Evolutionary conservation across 1,284 basidiomycete species (phyloP).

Genomic region (Tilletia horrida): DNA sequence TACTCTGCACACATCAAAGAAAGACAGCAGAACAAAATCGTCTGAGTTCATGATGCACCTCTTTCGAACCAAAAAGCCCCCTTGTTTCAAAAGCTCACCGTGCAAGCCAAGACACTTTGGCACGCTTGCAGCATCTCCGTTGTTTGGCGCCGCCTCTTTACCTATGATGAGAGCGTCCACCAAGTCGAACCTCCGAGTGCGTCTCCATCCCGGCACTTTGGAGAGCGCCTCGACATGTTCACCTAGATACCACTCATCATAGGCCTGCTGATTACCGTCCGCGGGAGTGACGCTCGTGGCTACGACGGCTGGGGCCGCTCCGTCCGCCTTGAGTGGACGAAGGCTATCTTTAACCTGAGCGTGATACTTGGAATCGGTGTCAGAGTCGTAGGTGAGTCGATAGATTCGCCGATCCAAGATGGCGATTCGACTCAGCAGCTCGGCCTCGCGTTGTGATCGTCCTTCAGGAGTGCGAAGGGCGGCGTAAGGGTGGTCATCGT

Average conservation of each 20-base stretch:
- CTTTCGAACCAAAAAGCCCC: no score
- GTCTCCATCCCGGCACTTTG: slow-evolving; percentile 40
- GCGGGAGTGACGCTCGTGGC: slow-evolving; percentile 32
- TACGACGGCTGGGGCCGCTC: slow-evolving; percentile 26
- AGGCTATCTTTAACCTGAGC: not conserved
- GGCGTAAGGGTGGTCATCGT: slow-evolving; percentile 47
- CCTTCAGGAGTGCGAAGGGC: slow-evolving; percentile 32
- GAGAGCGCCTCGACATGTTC: slow-evolving; percentile 36
- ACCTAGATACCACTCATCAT: slow-evolving; percentile 38
- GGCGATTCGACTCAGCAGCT: slow-evolving; percentile 50
- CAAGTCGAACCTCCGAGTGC: slow-evolving; percentile 40
- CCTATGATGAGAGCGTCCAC: slow-evolving; percentile 35
- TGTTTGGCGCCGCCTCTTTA: slow-evolving; percentile 18
- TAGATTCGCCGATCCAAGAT: slow-evolving; percentile 55
- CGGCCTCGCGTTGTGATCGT: slow-evolving; percentile 53
- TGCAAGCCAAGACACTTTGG: slow-evolving; percentile 34
- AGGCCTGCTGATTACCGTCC: slow-evolving; percentile 25
- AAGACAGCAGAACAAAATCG: not conserved
- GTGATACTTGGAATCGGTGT: slow-evolving; percentile 10
- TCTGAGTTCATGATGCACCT: no score
- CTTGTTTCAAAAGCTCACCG: slow-evolving; percentile 33
- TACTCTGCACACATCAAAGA: slow-evolving; percentile 25
- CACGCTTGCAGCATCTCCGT: slow-evolving; percentile 24
- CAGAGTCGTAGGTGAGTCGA: slow-evolving; percentile 38
- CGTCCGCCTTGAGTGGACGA: not conserved